Conservation (phyloP, 139 green algal genomes). For the Spirogloea muscicola region DNA sequence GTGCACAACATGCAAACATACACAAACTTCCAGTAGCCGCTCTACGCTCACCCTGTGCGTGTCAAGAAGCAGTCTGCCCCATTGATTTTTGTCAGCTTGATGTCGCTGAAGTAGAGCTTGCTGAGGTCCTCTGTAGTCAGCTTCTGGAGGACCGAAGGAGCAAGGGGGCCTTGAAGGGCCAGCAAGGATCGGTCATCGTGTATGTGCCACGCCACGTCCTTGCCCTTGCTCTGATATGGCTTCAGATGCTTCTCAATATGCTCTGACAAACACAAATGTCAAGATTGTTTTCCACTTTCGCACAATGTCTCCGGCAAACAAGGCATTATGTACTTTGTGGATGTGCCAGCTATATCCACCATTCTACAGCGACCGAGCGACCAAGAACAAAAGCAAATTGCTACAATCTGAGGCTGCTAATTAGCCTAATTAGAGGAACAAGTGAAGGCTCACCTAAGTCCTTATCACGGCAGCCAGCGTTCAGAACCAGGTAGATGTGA, state of each 20-base stretch:
- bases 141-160: slow-evolving; percentile 54
- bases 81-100: slow-evolving; percentile 66
- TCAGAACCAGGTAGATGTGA: slow-evolving; percentile 96
- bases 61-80: slow-evolving; percentile 83
- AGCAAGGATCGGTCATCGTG: slow-evolving; percentile 91
- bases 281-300: no score
- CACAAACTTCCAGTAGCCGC: background rate
- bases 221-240: slow-evolving; percentile 30
- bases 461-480: slow-evolving; percentile 94
- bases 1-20: background rate
- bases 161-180: slow-evolving; percentile 81
- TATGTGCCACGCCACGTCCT: slow-evolving; percentile 62
- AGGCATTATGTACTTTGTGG: no score
- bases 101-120: slow-evolving; percentile 90
- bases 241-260: slow-evolving; percentile 31
- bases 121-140: slow-evolving; percentile 33
- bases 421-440: no score
- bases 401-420: no score
- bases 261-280: no score
- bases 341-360: no score
- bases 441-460: slow-evolving; percentile 72
- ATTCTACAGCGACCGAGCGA: no score
- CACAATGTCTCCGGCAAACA: no score
- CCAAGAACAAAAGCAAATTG: no score
- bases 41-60: slow-evolving; percentile 74